Evolutionary conservation across 345 rosid genomes (phyloP), one percentile per base, ranked within the genome.

Genomic region (Salix koriyanagi): DNA sequence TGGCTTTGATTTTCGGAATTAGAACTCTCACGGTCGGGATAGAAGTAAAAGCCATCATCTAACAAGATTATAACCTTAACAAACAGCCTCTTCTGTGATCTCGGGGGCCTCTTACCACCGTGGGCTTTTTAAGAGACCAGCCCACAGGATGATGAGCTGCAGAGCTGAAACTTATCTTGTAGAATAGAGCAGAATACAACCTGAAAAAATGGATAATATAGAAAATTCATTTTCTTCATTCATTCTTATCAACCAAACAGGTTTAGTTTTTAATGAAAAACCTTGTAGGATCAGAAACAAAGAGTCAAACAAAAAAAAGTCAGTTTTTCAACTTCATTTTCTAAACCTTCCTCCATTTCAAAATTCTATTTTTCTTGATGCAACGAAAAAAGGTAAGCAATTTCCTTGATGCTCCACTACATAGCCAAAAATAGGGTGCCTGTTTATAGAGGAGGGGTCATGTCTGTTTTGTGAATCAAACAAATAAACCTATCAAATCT

Each of bases 361-460:
- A 8, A 56, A 21, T 56, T 56, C 11, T 25, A 9, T 26, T n/a
- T 56, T n/a, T 56, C 62, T 56, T 44, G 50, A 23, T 5, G 12
- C 23, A 56, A 56, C 28, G 28, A 3, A 56, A 56, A 5, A 56
- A 56, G 13, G 13, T 25, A 56, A 9, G n/a, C 5, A 10, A 56
- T 56, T 56, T 56, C 12, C 62, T 11, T 21, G 10, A 9, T 56
- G 11, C 5, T 3, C 62, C 44, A 18, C 44, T 41, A 9, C 12
- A 39, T 2, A 10, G 44, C 44, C 44, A 2, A 41, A 41, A 41
- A 9, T 41, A 41, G 44, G 11, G 13, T 41, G 44, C 96, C 94
- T 32, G 34, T 32, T 32, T 32, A 32, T 32, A 32, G 5, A 32
- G 34, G 36, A 34, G 36, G 36, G 36, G 4, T 32, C 34, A 4